These are phyloP conservation scores for Solanum sejunctum DNA, from an alignment of 257 asterid species.

Conservation along the genomic window DNA sequence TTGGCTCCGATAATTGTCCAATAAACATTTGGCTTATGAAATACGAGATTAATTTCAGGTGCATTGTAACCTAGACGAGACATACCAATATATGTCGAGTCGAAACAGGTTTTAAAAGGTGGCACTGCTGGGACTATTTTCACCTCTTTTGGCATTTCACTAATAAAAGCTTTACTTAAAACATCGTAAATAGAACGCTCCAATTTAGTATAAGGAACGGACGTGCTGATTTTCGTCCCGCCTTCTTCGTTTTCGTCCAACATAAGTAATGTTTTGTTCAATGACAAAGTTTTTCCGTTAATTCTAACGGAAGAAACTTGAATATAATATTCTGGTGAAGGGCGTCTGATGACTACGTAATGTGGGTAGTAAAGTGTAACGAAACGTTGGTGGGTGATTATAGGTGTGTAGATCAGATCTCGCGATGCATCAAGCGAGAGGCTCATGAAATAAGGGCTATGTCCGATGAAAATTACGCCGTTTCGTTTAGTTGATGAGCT, in stretches of 20 bases:
- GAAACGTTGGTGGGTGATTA: background rate
- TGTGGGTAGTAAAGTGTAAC: background rate
- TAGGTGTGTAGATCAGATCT: background rate
- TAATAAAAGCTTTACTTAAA: background rate
- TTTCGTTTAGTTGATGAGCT: background rate
- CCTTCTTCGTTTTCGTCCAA: background rate
- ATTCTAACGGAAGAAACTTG: background rate
- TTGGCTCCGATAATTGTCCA: too few relatives aligned
- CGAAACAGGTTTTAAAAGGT: too few relatives aligned
- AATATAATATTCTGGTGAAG: background rate
- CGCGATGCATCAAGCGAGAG: background rate
- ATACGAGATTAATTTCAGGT: too few relatives aligned
- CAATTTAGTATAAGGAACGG: background rate
- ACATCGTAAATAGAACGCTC: background rate
- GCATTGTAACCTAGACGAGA: too few relatives aligned
- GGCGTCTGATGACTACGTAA: background rate
- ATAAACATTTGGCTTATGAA: too few relatives aligned
- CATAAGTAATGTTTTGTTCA: background rate
- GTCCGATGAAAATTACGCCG: constrained; percentile 11
- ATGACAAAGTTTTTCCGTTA: background rate
- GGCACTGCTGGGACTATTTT: too few relatives aligned
- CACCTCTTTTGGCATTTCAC: too few relatives aligned
- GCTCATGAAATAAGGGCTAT: constrained; percentile 5
- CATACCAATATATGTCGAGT: too few relatives aligned
- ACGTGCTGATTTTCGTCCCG: background rate